These are phyloP conservation scores for Drechslerella stenobrocha DNA, from an alignment of 2,329 filamentous ascomycete genomes.

Conservation along the genomic window DNA sequence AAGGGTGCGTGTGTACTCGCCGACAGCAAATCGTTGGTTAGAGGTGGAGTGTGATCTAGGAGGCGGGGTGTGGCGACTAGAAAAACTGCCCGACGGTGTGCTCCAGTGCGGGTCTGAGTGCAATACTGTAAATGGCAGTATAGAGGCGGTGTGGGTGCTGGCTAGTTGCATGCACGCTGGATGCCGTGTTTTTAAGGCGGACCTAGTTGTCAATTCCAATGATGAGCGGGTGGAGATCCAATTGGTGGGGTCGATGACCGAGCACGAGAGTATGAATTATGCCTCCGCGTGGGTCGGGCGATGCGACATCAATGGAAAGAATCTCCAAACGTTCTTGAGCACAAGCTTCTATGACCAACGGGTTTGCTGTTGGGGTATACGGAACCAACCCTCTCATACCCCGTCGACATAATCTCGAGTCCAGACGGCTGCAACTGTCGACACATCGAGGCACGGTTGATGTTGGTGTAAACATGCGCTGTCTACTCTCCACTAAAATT, in stretches of 20 bases:
- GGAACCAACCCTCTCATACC: no score
- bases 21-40: constrained; percentile 57
- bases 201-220: constrained; percentile 70
- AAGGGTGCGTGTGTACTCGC: constrained; percentile 68
- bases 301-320: constrained; percentile 18
- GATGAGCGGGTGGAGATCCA: constrained; percentile 60
- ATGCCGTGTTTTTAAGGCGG: constrained; percentile 65
- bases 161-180: constrained; percentile 96
- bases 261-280: constrained; percentile 95
- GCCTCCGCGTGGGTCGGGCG: constrained; percentile 67
- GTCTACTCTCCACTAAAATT: no score
- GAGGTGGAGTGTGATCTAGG: constrained; percentile 69
- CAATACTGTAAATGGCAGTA: background rate
- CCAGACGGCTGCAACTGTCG: no score
- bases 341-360: constrained; percentile 62
- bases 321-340: constrained; percentile 34
- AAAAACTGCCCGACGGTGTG: constrained; percentile 55
- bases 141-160: constrained; percentile 62
- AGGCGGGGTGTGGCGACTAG: constrained; percentile 86
- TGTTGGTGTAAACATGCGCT: no score
- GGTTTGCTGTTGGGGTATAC: constrained; percentile 58
- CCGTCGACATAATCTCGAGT: no score
- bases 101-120: constrained; percentile 2
- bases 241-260: constrained; percentile 72
- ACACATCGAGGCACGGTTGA: no score